Conservation (phyloP, 208 protist genomes). For the Tritrichomonas foetus region DNA sequence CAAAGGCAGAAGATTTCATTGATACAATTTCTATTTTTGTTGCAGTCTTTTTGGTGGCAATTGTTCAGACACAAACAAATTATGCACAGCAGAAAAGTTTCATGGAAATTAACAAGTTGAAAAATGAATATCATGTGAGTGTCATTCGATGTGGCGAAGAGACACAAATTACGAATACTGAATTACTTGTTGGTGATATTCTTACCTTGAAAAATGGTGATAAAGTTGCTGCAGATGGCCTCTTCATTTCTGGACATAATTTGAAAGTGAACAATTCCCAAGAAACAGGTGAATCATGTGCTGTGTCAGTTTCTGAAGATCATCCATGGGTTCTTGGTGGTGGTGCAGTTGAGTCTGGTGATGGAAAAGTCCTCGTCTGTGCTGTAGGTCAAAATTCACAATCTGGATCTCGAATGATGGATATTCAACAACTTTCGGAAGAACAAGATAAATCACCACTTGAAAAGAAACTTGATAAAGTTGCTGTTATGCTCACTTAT, state of each 20-base stretch:
- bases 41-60: background rate
- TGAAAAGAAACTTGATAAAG: slow-evolving; percentile 37
- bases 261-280: slow-evolving; percentile 5
- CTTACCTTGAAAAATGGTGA: slow-evolving; percentile 43
- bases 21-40: slow-evolving; percentile 3
- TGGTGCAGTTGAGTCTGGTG: background rate
- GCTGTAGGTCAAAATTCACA: background rate
- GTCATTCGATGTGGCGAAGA: background rate
- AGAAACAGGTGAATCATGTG: slow-evolving; percentile 16
- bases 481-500: slow-evolving; percentile 27
- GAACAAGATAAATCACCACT: slow-evolving; percentile 35
- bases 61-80: background rate
- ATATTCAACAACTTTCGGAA: background rate
- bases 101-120: slow-evolving; percentile 15
- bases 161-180: background rate
- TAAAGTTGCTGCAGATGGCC: slow-evolving; percentile 37
- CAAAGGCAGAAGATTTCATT: background rate
- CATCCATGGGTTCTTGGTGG: background rate
- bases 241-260: background rate
- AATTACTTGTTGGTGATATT: slow-evolving; percentile 39
- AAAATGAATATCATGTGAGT: background rate
- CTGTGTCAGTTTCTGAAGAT: background rate
- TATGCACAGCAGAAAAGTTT: background rate
- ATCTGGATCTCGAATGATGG: background rate
- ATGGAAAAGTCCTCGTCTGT: background rate